Conservation (phyloP, 352 stramenopile species). For the Pelagophyceae sp. region DNA sequence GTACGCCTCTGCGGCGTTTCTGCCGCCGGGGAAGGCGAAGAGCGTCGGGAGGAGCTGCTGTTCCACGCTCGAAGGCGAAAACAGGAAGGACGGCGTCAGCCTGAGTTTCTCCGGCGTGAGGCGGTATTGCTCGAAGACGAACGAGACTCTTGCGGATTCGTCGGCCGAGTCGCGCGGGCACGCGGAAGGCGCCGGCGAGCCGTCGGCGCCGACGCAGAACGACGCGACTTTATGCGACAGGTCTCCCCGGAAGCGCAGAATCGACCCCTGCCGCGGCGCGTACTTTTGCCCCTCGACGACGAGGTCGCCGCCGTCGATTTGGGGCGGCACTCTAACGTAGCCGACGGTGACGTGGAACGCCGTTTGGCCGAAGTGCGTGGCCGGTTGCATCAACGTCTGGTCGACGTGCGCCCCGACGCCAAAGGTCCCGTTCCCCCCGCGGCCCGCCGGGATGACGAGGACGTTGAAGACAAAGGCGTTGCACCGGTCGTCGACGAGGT, state of each 20-base stretch:
- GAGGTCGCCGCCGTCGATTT: slow-evolving; percentile 2
- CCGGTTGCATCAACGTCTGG: slow-evolving; percentile 1
- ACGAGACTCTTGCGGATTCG: background rate
- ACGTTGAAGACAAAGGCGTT: slow-evolving; percentile 17
- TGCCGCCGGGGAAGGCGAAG: too few species aligned
- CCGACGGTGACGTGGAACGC: background rate
- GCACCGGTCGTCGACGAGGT: background rate
- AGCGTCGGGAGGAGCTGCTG: background rate
- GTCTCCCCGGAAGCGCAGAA: slow-evolving; percentile 1
- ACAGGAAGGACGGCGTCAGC: background rate
- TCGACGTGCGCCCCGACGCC: slow-evolving; percentile 5
- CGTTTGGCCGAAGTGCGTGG: background rate
- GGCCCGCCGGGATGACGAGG: slow-evolving; percentile 9
- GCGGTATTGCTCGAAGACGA: slow-evolving; percentile 10
- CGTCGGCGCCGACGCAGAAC: background rate
- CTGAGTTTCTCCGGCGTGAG: background rate
- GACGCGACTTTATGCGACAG: background rate
- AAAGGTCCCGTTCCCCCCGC: background rate
- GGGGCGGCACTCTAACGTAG: background rate
- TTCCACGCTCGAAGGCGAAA: background rate
- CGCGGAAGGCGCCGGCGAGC: too few species aligned
- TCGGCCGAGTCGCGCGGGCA: background rate
- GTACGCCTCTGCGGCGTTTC: too few species aligned
- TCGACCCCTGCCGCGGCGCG: background rate
- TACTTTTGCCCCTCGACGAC: background rate